phyloP scores from a whole-genome alignment of 768 basidiomycete genomes.

The Sistotremastrum suecicum region DNA sequence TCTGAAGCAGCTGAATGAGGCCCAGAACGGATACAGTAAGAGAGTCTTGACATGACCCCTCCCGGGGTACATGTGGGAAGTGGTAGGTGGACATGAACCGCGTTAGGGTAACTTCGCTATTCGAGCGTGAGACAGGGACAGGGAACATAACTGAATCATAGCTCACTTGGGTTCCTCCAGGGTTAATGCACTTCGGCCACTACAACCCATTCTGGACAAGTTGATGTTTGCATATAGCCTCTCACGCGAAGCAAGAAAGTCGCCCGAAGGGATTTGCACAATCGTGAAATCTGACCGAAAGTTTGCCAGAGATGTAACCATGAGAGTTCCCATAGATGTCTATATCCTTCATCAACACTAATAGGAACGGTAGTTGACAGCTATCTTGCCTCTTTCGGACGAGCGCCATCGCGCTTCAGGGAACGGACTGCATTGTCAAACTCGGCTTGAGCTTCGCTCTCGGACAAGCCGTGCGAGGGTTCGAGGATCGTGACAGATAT shows the following conservation, averaged over 20 bases:
- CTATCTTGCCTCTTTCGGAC: slow-evolving; percentile 45
- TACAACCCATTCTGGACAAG: slow-evolving; percentile 72
- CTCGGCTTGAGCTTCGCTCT: slow-evolving; percentile 32
- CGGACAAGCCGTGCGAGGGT: slow-evolving; percentile 27
- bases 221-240: slow-evolving; percentile 73
- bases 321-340: slow-evolving; percentile 54
- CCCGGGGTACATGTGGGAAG: slow-evolving; percentile 29
- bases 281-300: slow-evolving; percentile 83
- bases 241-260: slow-evolving; percentile 47
- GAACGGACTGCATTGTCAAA: slow-evolving; percentile 48
- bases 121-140: slow-evolving; percentile 1
- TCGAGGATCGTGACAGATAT: slow-evolving; percentile 45
- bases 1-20: slow-evolving; percentile 62
- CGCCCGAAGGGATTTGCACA: slow-evolving; percentile 59
- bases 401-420: slow-evolving; percentile 55
- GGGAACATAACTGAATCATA: neutral
- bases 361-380: slow-evolving; percentile 3
- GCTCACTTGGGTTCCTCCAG: slow-evolving; percentile 60
- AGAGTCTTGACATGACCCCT: slow-evolving; percentile 19
- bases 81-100: slow-evolving; percentile 63
- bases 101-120: slow-evolving; percentile 66
- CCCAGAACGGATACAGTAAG: slow-evolving; percentile 56
- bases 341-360: slow-evolving; percentile 11
- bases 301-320: slow-evolving; percentile 75
- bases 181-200: slow-evolving; percentile 63